Percentiles rank a stretch among this genome's conserved stretches.
Evolutionary conservation across 176 grass and related monocot species (phyloP).

Genomic region (Guadua angustifolia): DNA sequence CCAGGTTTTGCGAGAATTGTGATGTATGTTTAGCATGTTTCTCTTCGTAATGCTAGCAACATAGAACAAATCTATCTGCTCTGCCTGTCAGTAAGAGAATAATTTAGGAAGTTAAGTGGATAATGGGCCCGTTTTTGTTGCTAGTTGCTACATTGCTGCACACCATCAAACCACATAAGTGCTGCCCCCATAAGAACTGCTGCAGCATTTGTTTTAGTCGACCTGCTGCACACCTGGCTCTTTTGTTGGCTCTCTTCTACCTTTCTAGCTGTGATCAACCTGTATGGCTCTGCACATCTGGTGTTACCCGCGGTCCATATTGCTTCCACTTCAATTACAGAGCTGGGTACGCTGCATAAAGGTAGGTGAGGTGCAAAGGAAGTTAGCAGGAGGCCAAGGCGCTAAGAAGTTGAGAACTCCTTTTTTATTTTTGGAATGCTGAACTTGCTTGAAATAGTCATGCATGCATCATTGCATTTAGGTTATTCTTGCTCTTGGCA

Average conservation of each 20-base stretch:
- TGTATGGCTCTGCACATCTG: slow-evolving; percentile 21
- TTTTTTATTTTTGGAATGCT: slow-evolving; percentile 25
- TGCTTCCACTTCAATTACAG: slow-evolving; percentile 30
- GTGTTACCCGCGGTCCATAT: slow-evolving; percentile 13
- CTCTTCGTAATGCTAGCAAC: slow-evolving; percentile 4
- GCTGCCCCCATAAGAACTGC: slow-evolving; percentile 25
- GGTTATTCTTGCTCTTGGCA: slow-evolving; percentile 29
- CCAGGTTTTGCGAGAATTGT: slow-evolving; percentile 18
- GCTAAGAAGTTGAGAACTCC: not conserved
- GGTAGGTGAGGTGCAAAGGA: slow-evolving; percentile 11
- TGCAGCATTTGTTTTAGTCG: slow-evolving; percentile 42
- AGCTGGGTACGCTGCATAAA: slow-evolving; percentile 30
- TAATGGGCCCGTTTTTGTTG: slow-evolving; percentile 2
- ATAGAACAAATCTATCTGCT: not conserved
- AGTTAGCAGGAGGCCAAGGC: slow-evolving; percentile 37
- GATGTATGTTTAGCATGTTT: slow-evolving; percentile 21
- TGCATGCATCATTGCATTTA: slow-evolving; percentile 32
- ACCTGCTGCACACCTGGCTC: slow-evolving; percentile 40
- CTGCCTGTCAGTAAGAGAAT: slow-evolving; percentile 7
- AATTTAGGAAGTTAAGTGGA: slow-evolving; percentile 28
- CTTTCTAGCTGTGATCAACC: slow-evolving; percentile 50
- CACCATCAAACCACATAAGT: slow-evolving; percentile 34
- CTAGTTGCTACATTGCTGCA: slow-evolving; percentile 30
- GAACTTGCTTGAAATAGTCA: slow-evolving; percentile 29
- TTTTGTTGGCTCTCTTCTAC: slow-evolving; percentile 36